These are phyloP conservation scores for Podaxis rugospora DNA, from an alignment of 768 basidiomycete genomes.

Conservation along the genomic window DNA sequence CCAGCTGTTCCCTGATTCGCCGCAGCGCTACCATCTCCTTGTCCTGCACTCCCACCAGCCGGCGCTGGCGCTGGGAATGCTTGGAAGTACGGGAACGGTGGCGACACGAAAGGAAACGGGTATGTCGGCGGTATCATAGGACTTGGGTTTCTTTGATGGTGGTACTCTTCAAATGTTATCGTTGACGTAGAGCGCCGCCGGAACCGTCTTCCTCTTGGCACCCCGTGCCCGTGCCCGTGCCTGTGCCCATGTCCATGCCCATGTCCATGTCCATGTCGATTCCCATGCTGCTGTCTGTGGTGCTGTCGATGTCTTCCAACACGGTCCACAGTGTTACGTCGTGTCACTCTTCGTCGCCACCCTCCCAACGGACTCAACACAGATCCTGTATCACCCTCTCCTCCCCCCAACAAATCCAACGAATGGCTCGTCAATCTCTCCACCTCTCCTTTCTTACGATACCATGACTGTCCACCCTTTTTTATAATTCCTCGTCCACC, in stretches of 20 bases:
- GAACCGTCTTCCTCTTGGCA: constrained; percentile 1
- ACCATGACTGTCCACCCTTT: constrained; percentile 6
- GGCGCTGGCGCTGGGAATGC: neutral
- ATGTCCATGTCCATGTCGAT: neutral
- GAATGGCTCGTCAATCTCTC: neutral
- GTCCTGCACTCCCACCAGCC: neutral
- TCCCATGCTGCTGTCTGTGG: neutral
- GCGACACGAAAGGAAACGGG: constrained; percentile 2
- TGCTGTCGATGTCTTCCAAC: neutral
- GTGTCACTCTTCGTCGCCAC: constrained; percentile 1
- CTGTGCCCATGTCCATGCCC: neutral
- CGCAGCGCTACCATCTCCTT: neutral
- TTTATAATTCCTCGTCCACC: constrained; percentile 5
- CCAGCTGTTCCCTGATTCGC: constrained; percentile 5
- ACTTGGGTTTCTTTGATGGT: constrained; percentile 6
- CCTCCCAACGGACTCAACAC: constrained; percentile 4
- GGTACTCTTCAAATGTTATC: constrained; percentile 9
- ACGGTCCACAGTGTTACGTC: neutral
- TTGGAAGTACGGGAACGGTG: constrained; percentile 5
- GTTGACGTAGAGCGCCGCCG: constrained; percentile 6
- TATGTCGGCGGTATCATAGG: constrained; percentile 6
- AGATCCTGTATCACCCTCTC: constrained; percentile 2
- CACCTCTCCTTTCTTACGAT: neutral
- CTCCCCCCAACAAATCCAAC: neutral
- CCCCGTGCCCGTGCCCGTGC: neutral